Evolutionary conservation across 352 stramenopile species (phyloP), one percentile per base, ranked within the genome.

Genomic region (Phytophthora uliginosa): DNA sequence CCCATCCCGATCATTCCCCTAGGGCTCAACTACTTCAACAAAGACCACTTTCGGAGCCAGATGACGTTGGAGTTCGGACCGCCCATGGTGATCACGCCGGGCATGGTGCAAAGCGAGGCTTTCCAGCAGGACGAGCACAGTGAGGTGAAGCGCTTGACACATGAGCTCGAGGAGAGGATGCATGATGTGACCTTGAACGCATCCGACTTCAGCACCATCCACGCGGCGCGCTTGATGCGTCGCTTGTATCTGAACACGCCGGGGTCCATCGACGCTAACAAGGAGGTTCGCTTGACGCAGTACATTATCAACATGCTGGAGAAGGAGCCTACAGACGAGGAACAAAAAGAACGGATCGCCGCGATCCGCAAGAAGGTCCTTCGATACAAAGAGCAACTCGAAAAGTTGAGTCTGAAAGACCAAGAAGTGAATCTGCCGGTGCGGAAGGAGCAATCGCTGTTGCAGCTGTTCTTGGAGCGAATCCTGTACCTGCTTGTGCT

Each of bases 1-100:
- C 72, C 84, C 17, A 90, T 95, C 45, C 83, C 85, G 36, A 88
- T 95, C 63, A 71, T 95, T 26, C 87, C 87, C 1, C 64, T 95
- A 1, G 87, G 87, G 2, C 74, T 95, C 48, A 95, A 85, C 59
- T 95, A 95, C 73, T 95, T 95, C 73, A 95, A 92, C 70, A 95
- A 95, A 71, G 82, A 92, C 50, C 86, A 85, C 57, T 95, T 95
- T 63, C 81, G 87, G 47, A 90, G 84, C 61, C 81, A 92, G 66
- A 80, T 93, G 59, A 82, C 84, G 73, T 47, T 94, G 42, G 87
- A 94, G 60, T 95, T 95, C 53, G 87, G 87, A 10, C 79, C 85
- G 15, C 81, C 82, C 12, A 83, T 92, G 60, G 63, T 73, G 33
- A 79, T 94, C 45, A 82, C 75, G 18, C 75, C 75, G 7, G 71